A percentile compares a stretch with the other conserved stretches of the same genome.
phyloP scores from a whole-genome alignment of 129 eudicot species.

The Heracleum sosnowskyi region DNA sequence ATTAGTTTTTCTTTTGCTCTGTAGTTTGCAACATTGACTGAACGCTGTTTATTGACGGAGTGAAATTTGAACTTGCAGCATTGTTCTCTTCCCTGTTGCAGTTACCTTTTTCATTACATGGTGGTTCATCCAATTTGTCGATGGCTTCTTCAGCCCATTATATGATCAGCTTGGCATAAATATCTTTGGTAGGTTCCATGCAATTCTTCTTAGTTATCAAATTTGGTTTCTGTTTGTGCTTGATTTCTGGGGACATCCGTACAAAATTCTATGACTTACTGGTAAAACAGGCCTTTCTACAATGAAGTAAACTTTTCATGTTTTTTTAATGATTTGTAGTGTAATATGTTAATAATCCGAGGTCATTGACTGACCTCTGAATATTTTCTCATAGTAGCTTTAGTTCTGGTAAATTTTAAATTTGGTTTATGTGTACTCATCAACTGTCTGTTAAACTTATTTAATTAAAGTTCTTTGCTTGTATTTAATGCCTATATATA shows the following conservation, averaged over 20 bases:
- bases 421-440: neutral
- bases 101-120: slow-evolving; percentile 49
- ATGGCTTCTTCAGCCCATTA: slow-evolving; percentile 58
- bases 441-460: neutral
- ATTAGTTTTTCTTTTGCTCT: neutral
- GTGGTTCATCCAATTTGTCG: slow-evolving; percentile 60
- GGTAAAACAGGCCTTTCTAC: neutral
- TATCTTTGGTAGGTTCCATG: slow-evolving; percentile 34
- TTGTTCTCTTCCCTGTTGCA: slow-evolving; percentile 50
- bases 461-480: neutral
- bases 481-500: neutral
- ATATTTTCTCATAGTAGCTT: neutral
- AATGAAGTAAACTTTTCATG: neutral
- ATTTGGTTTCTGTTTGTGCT: neutral
- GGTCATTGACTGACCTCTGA: neutral
- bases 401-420: neutral
- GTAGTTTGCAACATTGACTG: neutral
- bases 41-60: neutral
- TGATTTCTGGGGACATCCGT: neutral
- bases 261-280: neutral
- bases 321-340: neutral
- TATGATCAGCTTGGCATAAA: slow-evolving; percentile 43
- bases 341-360: neutral
- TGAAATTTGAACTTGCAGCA: slow-evolving; percentile 28
- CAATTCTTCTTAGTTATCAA: neutral